Percentiles rank a stretch among this genome's conserved stretches.
These are phyloP conservation scores for Colletotrichum sp. DNA, from an alignment of 2,329 filamentous ascomycete genomes.

Conservation along the genomic window DNA sequence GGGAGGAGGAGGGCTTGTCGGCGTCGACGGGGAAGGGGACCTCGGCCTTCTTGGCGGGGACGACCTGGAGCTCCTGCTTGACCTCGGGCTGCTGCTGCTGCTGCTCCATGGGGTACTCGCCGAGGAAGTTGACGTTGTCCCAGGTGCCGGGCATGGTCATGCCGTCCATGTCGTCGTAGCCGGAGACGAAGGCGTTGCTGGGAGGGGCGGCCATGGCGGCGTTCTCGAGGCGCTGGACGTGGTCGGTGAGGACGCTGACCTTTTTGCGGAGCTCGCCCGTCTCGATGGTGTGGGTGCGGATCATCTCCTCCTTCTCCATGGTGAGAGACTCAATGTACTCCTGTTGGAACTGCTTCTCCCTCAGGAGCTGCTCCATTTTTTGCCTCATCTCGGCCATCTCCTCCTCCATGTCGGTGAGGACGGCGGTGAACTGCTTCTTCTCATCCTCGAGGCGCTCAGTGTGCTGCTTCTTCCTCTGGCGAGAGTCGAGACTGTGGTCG, in stretches of 20 bases:
- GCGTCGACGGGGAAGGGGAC: constrained; percentile 49
- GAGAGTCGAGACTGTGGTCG: constrained; percentile 81
- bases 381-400: constrained; percentile 72
- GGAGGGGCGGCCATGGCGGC: constrained; percentile 47
- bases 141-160: constrained; percentile 82
- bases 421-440: constrained; percentile 86
- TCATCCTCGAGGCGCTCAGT: constrained; percentile 96
- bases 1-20: constrained; percentile 69
- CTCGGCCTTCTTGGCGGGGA: constrained; percentile 60
- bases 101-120: constrained; percentile 68
- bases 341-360: constrained; percentile 76
- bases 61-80: constrained; percentile 64
- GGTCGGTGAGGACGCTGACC: constrained; percentile 79
- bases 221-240: constrained; percentile 74
- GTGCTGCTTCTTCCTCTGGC: constrained; percentile 97
- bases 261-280: constrained; percentile 92
- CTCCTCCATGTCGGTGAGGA: constrained; percentile 81
- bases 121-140: constrained; percentile 82
- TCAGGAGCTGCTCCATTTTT: constrained; percentile 72
- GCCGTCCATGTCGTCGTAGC: constrained; percentile 83
- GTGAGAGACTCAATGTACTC: constrained; percentile 78
- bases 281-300: constrained; percentile 87
- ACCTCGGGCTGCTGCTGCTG: constrained; percentile 44
- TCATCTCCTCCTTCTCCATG: constrained; percentile 90
- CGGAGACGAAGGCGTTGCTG: constrained; percentile 68